Base-by-base conservation (phyloP, 345 rosid species). In the Salix viminalis region DNA sequence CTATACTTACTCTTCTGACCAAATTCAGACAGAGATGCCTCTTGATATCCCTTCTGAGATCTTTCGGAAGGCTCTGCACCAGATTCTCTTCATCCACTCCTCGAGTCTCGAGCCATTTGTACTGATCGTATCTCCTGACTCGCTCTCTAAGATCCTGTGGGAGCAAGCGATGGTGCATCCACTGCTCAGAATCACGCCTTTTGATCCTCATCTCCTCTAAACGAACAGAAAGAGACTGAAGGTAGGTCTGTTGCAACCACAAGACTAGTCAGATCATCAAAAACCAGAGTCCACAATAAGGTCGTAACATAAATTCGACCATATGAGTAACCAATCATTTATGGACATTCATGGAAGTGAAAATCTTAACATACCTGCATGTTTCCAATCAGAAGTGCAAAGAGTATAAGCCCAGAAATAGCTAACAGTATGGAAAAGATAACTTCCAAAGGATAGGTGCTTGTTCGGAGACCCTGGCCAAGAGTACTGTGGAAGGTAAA, bases 101-200 rank as follows among this genome's bases (percentile, higher is more conserved):
- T 10, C 91, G 83, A 4, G 93, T 91, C 80, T 91, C 96, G 60
- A 91, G 62, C 93, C 96, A 91, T 73, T 91, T 91, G 86, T 89
- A 91, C 60, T 91, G 93, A 78, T 91, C 93, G 19, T 89, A 89
- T 11, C 90, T 89, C 75, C 96, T 75, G 10, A 91, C 91, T 61
- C 90, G 79, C 77, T 89, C 93, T 79, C 90, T 81, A 30, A 91
- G 89, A 44, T 88, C 90, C 50, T 68, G 87, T 6, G 98, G 98
- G n/a, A 93, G 97, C 80, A 91, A 83, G 11, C 97, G 91, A 70
- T 93, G 98, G 79, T 89, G 98, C 98, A 93, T 93, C 98, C 98
- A 87, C 70, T 90, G 97, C 84, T 93, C 98, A 0, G 98, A 89
- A 80, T 94, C 98, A 18, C 94, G 87, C 83, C 98, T 86, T 85